phyloP scores from a whole-genome alignment of 1,284 basidiomycete genomes.

The Ceratobasidium sp. region DNA sequence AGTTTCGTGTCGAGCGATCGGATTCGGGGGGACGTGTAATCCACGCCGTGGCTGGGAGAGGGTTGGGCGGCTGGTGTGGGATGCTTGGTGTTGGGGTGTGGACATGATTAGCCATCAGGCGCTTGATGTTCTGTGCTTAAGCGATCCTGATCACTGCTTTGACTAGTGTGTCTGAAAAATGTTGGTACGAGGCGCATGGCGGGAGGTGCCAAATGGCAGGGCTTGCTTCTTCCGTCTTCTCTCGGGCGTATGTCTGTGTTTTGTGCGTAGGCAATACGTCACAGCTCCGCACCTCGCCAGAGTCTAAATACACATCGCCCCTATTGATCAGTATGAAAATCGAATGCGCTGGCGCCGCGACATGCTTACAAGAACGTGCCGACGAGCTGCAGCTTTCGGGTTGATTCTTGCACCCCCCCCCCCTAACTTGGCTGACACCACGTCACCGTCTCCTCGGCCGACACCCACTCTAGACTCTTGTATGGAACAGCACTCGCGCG shows the following conservation, averaged over 20 bases:
- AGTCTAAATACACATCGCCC: conserved; percentile 16
- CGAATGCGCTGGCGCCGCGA: background rate
- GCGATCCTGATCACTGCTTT: background rate
- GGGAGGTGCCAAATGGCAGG: background rate
- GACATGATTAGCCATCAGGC: conserved; percentile 20
- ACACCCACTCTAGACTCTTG: background rate
- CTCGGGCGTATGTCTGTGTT: conserved; percentile 15
- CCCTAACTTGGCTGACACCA: background rate
- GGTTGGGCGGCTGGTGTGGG: conserved; percentile 31
- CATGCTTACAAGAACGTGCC: conserved; percentile 24
- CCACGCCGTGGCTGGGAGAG: conserved; percentile 41
- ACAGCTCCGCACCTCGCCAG: conserved; percentile 9
- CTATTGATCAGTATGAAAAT: conserved; percentile 13
- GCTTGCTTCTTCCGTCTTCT: conserved; percentile 3
- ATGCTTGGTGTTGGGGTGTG: conserved; percentile 35
- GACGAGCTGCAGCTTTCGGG: background rate
- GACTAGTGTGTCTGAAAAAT: background rate
- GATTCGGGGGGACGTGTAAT: conserved; percentile 39
- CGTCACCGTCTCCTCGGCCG: background rate
- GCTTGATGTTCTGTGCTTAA: background rate
- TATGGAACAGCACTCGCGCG: background rate
- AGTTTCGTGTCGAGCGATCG: conserved; percentile 41
- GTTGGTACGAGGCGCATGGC: background rate
- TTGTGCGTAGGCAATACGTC: background rate
- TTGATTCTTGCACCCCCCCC: background rate